These are phyloP conservation scores for Arabidopsis arenosa DNA, from an alignment of 345 rosid genomes.

Conservation along the genomic window DNA sequence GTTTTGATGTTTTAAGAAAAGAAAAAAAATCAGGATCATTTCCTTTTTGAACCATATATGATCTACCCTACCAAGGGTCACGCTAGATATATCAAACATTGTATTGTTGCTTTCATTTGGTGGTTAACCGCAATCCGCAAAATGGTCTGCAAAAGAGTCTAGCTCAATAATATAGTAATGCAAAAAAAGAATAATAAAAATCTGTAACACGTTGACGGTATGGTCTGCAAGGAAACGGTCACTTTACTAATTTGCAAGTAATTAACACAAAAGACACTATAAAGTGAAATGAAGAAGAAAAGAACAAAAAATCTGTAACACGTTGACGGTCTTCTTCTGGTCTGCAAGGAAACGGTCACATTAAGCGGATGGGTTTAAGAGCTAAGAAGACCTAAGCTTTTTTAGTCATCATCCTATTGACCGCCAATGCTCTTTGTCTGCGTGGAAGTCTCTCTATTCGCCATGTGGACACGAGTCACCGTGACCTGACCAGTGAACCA, in stretches of 20 bases:
- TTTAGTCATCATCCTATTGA: conserved; percentile 41
- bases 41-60: background rate
- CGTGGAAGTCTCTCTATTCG: conserved; percentile 1
- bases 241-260: background rate
- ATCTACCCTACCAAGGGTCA: conserved; percentile 9
- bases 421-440: conserved; percentile 14
- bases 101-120: background rate
- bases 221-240: conserved; percentile 40
- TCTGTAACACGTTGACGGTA: conserved; percentile 18
- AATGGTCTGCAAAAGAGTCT: background rate
- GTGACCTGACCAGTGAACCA: conserved; percentile 20
- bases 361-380: conserved; percentile 12
- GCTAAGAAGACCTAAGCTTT: conserved; percentile 7
- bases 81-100: background rate
- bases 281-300: background rate
- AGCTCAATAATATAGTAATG: background rate
- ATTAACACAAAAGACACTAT: background rate
- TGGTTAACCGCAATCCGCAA: background rate
- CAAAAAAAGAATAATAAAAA: background rate
- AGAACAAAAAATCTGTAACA: background rate
- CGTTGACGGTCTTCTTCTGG: conserved; percentile 38
- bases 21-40: background rate
- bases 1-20: background rate
- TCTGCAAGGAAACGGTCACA: conserved; percentile 37
- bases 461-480: conserved; percentile 27